A percentile compares a stretch with the other conserved stretches of the same genome.
phyloP scores from a whole-genome alignment of 2,329 filamentous ascomycete genomes.

The Curvularia eragrostidis region DNA sequence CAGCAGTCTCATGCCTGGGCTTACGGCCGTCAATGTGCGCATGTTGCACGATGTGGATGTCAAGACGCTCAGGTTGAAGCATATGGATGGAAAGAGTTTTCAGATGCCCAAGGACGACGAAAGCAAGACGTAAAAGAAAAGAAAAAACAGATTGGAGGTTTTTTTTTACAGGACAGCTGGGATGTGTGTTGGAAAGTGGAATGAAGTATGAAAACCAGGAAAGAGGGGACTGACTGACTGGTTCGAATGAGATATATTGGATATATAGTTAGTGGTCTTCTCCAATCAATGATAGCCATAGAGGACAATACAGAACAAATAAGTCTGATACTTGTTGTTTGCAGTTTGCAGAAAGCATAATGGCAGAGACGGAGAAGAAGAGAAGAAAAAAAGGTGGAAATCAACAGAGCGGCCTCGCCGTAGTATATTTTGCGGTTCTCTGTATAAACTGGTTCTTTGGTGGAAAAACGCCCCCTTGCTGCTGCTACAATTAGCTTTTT shows the following conservation, averaged over 20 bases:
- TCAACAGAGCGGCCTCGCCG: background rate
- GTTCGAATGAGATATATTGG: background rate
- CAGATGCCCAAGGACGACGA: too few relatives aligned
- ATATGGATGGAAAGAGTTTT: slow-evolving; percentile 35
- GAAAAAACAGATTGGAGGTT: too few relatives aligned
- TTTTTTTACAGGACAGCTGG: too few relatives aligned
- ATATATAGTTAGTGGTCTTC: background rate
- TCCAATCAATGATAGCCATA: background rate
- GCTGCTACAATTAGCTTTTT: background rate
- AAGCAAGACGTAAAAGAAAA: too few relatives aligned
- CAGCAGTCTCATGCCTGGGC: slow-evolving; percentile 23
- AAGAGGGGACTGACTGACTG: background rate
- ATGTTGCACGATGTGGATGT: slow-evolving; percentile 39
- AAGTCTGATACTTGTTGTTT: background rate
- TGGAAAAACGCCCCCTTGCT: background rate
- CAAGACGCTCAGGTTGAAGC: slow-evolving; percentile 32
- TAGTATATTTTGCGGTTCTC: background rate
- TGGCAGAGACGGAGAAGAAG: background rate
- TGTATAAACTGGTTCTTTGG: background rate
- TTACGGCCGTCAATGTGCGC: slow-evolving; percentile 14
- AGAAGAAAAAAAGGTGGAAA: background rate
- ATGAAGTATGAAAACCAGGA: background rate
- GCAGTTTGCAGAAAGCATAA: background rate
- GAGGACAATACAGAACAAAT: background rate
- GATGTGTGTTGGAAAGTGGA: too few relatives aligned